Percentiles rank a stretch among this genome's conserved stretches.
phyloP scores from a whole-genome alignment of 352 stramenopile genomes.

The Stramenopiles sp. region DNA sequence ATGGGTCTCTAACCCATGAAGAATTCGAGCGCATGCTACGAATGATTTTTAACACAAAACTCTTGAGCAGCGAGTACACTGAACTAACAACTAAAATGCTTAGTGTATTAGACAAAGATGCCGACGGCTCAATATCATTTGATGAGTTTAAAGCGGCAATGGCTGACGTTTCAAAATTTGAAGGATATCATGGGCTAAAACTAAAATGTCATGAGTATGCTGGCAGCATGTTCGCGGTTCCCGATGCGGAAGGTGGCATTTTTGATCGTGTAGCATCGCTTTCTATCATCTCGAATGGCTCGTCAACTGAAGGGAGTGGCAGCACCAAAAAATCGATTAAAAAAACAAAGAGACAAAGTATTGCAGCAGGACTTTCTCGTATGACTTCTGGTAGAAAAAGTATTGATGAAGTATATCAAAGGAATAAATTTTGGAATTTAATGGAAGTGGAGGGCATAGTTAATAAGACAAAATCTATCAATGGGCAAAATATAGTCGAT shows the following conservation, averaged over 20 bases:
- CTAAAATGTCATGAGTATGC: neutral
- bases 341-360: no score
- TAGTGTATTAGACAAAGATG: neutral
- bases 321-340: no score
- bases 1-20: neutral
- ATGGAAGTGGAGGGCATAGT: neutral
- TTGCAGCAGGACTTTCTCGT: no score
- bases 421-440: neutral
- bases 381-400: neutral
- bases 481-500: neutral
- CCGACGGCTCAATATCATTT: neutral
- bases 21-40: neutral
- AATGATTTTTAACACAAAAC: neutral
- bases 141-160: neutral
- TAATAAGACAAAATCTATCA: neutral
- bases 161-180: neutral
- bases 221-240: neutral
- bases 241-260: neutral
- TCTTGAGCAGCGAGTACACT: neutral
- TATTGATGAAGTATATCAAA: neutral
- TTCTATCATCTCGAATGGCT: neutral
- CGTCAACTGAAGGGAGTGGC: no score
- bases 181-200: neutral
- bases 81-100: neutral
- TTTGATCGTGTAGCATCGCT: neutral